Percentiles rank a stretch among this genome's conserved stretches.
Evolutionary conservation across 495 filamentous ascomycete genomes (phyloP).

Genomic region (Aspergillus nidulans): DNA sequence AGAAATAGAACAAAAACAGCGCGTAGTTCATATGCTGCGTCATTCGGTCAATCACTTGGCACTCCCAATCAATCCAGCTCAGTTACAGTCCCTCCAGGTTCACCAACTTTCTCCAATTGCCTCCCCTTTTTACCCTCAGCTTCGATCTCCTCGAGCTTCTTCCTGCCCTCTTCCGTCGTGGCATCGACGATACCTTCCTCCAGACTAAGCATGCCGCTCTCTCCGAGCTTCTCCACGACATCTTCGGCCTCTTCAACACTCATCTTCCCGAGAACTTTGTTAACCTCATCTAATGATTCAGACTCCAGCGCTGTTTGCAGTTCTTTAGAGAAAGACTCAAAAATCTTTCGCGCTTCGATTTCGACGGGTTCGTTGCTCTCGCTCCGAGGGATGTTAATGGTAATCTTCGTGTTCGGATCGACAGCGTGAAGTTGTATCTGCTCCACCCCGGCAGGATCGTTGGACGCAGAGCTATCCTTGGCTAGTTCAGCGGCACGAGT

Average conservation of each 20-base stretch:
- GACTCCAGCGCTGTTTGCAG: constrained; percentile 77
- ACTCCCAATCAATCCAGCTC: constrained; percentile 35
- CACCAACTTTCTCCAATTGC: constrained; percentile 30
- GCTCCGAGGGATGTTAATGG: constrained; percentile 67
- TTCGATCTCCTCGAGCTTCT: constrained; percentile 74
- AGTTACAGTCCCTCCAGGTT: constrained; percentile 38
- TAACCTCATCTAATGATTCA: constrained; percentile 87
- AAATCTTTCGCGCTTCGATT: constrained; percentile 66
- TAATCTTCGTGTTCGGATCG: constrained; percentile 88
- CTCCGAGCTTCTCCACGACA: constrained; percentile 74
- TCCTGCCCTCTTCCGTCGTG: constrained; percentile 85
- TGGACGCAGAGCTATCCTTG: constrained; percentile 59
- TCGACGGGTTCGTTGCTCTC: constrained; percentile 62
- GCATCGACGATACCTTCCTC: constrained; percentile 93
- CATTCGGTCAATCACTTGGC: not conserved
- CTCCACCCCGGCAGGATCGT: constrained; percentile 72
- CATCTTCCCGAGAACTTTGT: constrained; percentile 93
- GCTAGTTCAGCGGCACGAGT: constrained; percentile 72
- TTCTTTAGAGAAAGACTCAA: constrained; percentile 76
- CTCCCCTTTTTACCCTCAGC: constrained; percentile 42
- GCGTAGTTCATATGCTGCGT: not conserved
- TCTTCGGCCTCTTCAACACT: constrained; percentile 89
- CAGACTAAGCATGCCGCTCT: constrained; percentile 87
- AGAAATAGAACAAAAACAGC: not conserved
- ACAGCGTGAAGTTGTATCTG: constrained; percentile 97